Evolutionary conservation across 805 yeast species (phyloP), one percentile per base, ranked within the genome.

Genomic region (Barnettozyma salicaria): DNA sequence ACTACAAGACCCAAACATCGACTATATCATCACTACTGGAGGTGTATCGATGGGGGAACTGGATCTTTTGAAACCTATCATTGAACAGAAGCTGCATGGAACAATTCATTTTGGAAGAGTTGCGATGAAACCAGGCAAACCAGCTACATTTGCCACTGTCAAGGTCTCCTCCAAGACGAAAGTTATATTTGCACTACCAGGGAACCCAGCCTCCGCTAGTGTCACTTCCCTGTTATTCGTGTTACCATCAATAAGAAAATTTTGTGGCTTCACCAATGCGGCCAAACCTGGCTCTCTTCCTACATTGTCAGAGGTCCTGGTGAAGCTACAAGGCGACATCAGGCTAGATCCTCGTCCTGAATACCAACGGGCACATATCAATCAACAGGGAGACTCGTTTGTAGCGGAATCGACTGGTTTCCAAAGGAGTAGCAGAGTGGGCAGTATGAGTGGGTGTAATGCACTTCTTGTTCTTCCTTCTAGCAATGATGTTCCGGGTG

Each of bases 11-110:
- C 23, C 43, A 5, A 45, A 48, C 9, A 51, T 66, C 11, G 78
- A 73, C 39, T 64, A 64, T 25, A 44, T 73, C 25, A 58, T 73
- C 25, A 72, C 78, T 2, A 65, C 74, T 1, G 79, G 79, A 2
- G 79, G 79, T 18, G 79, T 73, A 2, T 73, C 79, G 1, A 73
- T 73, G 79, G 79, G 79, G 2, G 79, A 73, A 47, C 42, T 63
- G 23, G 79, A 73, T 48, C 54, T 71, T 12, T 48, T 73, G 27
- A 73, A 73, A 39, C 77, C 78, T 0, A 59, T 66, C 0, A 67
- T 73, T 18, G 71, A 69, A 40, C 49, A 64, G 24, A 42, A 41
- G 9, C 44, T 73, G 13, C 55, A 57, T 0, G 78, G 76, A 1
- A 47, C 41, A 1, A 67, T 73, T 25, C 74, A 70, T 41, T 73